These are phyloP conservation scores for Vachellia collinsii DNA, from an alignment of 306 rosid genomes.

Conservation along the genomic window DNA sequence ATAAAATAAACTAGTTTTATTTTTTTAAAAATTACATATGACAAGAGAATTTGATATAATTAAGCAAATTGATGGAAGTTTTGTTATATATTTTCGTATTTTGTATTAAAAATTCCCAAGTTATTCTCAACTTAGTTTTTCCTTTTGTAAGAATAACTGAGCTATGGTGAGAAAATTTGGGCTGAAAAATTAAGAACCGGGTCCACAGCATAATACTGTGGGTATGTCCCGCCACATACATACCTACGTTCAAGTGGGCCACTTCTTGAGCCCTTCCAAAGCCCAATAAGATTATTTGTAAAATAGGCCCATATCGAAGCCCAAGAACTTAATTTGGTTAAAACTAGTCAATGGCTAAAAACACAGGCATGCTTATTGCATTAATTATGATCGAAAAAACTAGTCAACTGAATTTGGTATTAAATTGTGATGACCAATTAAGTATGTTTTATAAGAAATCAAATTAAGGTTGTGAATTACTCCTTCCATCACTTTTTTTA, in stretches of 20 bases:
- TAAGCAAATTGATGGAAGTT: too few species aligned
- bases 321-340: background rate
- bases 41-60: too few species aligned
- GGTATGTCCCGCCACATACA: too few species aligned
- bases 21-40: too few species aligned
- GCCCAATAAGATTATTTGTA: background rate
- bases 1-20: too few species aligned
- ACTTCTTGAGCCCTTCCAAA: background rate
- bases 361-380: slow-evolving; percentile 10
- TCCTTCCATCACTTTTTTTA: too few species aligned
- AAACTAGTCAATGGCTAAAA: slow-evolving; percentile 12
- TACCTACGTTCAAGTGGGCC: background rate
- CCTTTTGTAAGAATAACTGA: background rate
- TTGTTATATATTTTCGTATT: too few species aligned
- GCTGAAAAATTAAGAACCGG: background rate
- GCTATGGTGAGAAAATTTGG: background rate
- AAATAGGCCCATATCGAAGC: background rate
- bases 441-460: background rate
- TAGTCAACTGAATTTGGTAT: background rate
- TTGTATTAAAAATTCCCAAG: background rate
- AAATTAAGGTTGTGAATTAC: background rate
- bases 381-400: background rate
- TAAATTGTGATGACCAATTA: background rate
- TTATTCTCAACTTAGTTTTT: background rate
- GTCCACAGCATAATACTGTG: background rate